Evolutionary conservation across 129 eudicot species (phyloP).

Genomic region (Centella asiatica): DNA sequence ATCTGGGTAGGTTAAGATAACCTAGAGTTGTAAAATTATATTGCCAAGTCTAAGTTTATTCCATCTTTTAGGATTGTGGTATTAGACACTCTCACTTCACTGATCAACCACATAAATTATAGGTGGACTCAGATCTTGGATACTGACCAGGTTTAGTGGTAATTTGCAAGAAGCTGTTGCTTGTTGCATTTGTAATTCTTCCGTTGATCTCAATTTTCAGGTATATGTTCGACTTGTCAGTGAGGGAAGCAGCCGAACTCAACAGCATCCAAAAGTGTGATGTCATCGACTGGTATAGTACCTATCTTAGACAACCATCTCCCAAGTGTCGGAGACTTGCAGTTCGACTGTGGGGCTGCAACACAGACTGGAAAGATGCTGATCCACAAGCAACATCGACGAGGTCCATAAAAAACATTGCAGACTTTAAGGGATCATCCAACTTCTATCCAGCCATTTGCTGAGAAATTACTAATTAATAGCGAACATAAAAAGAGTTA

Average conservation of each 20-base stretch:
- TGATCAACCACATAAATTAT: not conserved
- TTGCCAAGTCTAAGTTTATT: no score
- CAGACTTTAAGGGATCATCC: slow-evolving; percentile 53
- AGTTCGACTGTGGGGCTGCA: slow-evolving; percentile 83
- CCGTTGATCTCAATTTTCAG: no score
- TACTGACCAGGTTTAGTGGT: not conserved
- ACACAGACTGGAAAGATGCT: slow-evolving; percentile 41
- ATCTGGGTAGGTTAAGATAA: no score
- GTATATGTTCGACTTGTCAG: slow-evolving; percentile 88
- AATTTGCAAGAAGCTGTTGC: no score
- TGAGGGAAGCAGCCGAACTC: slow-evolving; percentile 67
- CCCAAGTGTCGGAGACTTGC: slow-evolving; percentile 76
- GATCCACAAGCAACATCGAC: slow-evolving; percentile 23
- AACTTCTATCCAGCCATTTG: slow-evolving; percentile 63
- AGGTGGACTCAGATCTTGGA: not conserved
- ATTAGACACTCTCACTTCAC: not conserved
- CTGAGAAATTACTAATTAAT: slow-evolving; percentile 19
- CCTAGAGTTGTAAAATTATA: no score
- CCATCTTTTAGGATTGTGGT: not conserved
- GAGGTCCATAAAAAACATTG: slow-evolving; percentile 51
- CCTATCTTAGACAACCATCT: slow-evolving; percentile 51
- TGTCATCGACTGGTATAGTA: slow-evolving; percentile 58
- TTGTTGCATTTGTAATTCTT: no score
- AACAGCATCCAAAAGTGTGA: slow-evolving; percentile 44
- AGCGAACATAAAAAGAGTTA: not conserved